Conservation (phyloP, 139 green algal species). For the Asterochloris erici region DNA sequence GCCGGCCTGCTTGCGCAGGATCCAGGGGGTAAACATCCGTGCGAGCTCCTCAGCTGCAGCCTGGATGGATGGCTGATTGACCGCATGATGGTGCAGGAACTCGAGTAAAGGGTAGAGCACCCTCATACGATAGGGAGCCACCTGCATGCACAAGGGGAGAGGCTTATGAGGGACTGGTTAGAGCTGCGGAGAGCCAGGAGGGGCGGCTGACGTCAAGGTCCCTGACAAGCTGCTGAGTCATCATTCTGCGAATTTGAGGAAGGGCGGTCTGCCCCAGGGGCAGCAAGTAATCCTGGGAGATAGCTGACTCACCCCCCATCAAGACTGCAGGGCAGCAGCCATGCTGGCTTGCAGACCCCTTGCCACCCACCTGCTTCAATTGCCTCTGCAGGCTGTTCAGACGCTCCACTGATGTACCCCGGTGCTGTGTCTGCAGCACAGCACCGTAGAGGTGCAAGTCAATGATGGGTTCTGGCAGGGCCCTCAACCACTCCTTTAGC, state of each 20-base stretch:
- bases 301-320: no score
- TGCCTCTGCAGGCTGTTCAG: background rate
- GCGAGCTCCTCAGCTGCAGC: background rate
- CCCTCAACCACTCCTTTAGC: background rate
- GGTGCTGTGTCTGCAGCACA: slow-evolving; percentile 1
- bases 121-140: background rate
- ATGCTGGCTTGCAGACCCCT: background rate
- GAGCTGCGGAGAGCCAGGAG: background rate
- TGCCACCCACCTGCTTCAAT: background rate
- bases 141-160: background rate
- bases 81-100: slow-evolving; percentile 10
- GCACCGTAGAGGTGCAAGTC: background rate
- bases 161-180: background rate
- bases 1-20: background rate
- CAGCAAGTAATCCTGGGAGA: background rate
- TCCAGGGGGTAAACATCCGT: background rate
- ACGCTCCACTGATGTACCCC: background rate
- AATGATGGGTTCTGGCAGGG: background rate
- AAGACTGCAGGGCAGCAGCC: background rate
- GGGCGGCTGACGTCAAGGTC: background rate
- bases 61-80: slow-evolving; percentile 14
- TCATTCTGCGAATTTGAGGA: background rate
- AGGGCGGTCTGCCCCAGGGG: background rate
- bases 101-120: slow-evolving; percentile 5
- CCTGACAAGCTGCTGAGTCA: background rate